Conservation (phyloP, 2,329 filamentous ascomycete genomes). For the Zelopaecilomyces penicillatus region DNA sequence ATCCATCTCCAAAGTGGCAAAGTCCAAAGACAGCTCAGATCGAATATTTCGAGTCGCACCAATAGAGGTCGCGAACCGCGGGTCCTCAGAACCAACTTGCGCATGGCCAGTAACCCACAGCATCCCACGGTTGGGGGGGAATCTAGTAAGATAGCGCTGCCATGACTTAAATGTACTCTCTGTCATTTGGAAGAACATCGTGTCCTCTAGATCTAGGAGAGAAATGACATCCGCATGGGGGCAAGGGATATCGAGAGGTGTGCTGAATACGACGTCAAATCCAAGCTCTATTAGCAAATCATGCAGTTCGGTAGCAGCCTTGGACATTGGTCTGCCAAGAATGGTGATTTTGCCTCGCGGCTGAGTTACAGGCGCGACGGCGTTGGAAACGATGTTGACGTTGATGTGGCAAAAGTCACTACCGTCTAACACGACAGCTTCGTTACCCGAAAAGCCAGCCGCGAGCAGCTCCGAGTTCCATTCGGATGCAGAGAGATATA, state of each 20-base stretch:
- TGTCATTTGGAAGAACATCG: constrained; percentile 5
- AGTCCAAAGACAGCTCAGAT: constrained; percentile 5
- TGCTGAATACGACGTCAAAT: not conserved
- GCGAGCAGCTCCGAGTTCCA: not conserved
- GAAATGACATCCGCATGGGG: not conserved
- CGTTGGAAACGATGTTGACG: not conserved
- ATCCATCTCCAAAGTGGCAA: constrained; percentile 8
- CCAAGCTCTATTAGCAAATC: not conserved
- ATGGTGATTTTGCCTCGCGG: not conserved
- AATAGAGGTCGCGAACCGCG: constrained; percentile 4
- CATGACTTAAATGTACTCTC: not conserved
- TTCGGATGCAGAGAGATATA: not conserved
- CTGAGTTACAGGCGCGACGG: not conserved
- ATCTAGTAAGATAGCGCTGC: constrained; percentile 1
- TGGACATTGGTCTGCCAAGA: not conserved
- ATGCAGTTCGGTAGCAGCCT: not conserved
- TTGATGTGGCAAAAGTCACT: not conserved
- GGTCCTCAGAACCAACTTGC: constrained; percentile 5
- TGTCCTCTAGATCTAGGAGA: constrained; percentile 1
- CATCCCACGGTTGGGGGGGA: not conserved
- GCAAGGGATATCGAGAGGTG: not conserved
- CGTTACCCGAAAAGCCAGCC: not conserved
- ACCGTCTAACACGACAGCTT: not conserved
- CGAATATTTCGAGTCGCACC: constrained; percentile 6
- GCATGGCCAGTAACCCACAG: constrained; percentile 8